These are phyloP conservation scores for Amanita subjunquillea DNA, from an alignment of 768 basidiomycete species.

Conservation along the genomic window DNA sequence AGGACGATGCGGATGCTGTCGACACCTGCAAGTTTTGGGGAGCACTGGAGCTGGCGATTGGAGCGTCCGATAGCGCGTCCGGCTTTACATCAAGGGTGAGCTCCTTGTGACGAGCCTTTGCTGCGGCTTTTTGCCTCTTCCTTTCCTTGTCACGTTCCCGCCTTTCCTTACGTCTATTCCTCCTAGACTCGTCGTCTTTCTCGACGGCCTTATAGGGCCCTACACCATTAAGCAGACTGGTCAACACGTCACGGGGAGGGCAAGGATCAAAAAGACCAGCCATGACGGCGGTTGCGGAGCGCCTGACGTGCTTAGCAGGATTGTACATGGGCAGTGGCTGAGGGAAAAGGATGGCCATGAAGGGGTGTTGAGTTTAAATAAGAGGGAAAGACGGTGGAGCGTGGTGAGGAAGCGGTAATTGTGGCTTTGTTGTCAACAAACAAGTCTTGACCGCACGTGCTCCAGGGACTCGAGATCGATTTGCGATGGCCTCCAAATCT, in stretches of 20 bases:
- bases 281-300: constrained; percentile 68
- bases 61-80: constrained; percentile 18
- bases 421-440: constrained; percentile 41
- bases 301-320: constrained; percentile 32
- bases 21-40: constrained; percentile 15
- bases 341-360: constrained; percentile 22
- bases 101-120: constrained; percentile 25
- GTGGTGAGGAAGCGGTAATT: constrained; percentile 39
- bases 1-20: constrained; percentile 30
- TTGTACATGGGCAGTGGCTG: constrained; percentile 18
- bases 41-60: constrained; percentile 18
- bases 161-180: constrained; percentile 45
- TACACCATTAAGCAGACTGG: constrained; percentile 70
- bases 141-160: constrained; percentile 42
- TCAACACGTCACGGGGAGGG: constrained; percentile 65
- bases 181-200: constrained; percentile 45
- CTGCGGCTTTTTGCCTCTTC: constrained; percentile 20
- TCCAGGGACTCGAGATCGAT: constrained; percentile 19
- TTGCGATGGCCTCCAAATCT: constrained; percentile 23
- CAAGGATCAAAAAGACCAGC: constrained; percentile 65
- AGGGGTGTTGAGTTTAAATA: constrained; percentile 18
- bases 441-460: constrained; percentile 36
- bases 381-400: constrained; percentile 34
- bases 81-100: constrained; percentile 15
- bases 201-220: constrained; percentile 54